Conservation (phyloP, 208 protist genomes). For the Angomonas desouzai region DNA sequence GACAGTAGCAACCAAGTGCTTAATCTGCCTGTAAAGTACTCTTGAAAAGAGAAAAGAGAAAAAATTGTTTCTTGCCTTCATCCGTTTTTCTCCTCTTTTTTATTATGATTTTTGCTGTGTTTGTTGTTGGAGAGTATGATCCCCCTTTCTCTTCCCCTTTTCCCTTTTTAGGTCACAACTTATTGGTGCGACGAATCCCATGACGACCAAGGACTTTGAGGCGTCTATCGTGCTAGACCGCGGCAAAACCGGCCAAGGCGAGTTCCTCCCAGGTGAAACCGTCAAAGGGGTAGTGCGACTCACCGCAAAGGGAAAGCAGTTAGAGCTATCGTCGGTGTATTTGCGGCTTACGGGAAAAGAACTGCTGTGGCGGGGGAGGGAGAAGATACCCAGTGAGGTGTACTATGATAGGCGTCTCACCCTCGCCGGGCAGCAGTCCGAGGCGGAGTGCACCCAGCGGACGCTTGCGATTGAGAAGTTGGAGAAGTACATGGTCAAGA, state of each 20-base stretch:
- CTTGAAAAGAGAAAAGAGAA: no score
- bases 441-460: background rate
- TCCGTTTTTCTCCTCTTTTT: slow-evolving; percentile 7
- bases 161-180: background rate
- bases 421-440: background rate
- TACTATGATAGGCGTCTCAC: slow-evolving; percentile 11
- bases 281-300: slow-evolving; percentile 10
- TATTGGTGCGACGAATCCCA: slow-evolving; percentile 4
- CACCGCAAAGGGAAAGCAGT: background rate
- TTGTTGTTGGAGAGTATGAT: no score
- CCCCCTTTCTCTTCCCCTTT: background rate
- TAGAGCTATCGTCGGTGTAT: background rate
- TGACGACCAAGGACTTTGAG: background rate
- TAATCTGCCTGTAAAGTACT: slow-evolving; percentile 47
- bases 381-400: background rate
- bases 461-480: background rate
- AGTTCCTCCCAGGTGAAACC: slow-evolving; percentile 10
- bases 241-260: background rate
- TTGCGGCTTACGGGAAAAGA: background rate
- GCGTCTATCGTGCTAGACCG: background rate
- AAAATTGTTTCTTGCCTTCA: no score
- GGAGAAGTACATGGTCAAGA: slow-evolving; percentile 11
- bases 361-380: background rate
- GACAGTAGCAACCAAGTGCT: slow-evolving; percentile 51
- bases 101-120: no score